Base-by-base conservation (phyloP, 768 basidiomycete species). In the Macrolepiota albuminosa region DNA sequence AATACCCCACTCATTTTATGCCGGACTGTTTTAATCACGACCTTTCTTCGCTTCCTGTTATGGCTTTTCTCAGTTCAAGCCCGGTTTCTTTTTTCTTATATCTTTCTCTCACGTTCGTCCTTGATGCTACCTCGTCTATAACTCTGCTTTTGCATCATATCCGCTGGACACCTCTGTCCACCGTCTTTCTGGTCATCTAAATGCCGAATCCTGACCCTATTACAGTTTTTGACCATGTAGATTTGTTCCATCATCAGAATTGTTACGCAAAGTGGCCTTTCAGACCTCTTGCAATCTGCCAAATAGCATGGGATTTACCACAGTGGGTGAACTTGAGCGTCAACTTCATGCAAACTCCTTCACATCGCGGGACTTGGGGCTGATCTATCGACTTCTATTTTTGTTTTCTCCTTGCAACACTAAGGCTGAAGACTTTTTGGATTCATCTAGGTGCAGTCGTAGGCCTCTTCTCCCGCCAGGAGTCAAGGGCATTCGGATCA, bases 401-500 rank as follows among this genome's bases (percentile, higher is more conserved):
- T 8, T n/a, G 3, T 2, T 42, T 42, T 1, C 3, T 4, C 7
- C 40, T n/a, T 6, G 13, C 13, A 10, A 39, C 16, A 18, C 40
- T 42, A 42, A 45, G n/a, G 43, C 9, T 21, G 43, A 21, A 45
- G n/a, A 45, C 8, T 4, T 45, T 45, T 21, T 45, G n/a, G 21
- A 21, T 45, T 45, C 8, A 21, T 45, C n/a, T 45, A 21, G 21
- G 43, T 10, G 10, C 11, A 9, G 4, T 45, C 21, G n/a, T 45
- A 4, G n/a, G 21, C 21, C 43, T 45, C 43, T 8, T 45, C 43
- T 21, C 21, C 21, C 21, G 21, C 21, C 21, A 21, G 21, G 21
- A 21, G 21, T 21, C 21, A 21, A 21, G 21, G 21, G 29, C 2
- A 63, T 63, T 26, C 62, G n/a, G 9, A 57, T 63, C n/a, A 63